phyloP scores from a whole-genome alignment of 768 basidiomycete genomes.

The Russula earlei region DNA sequence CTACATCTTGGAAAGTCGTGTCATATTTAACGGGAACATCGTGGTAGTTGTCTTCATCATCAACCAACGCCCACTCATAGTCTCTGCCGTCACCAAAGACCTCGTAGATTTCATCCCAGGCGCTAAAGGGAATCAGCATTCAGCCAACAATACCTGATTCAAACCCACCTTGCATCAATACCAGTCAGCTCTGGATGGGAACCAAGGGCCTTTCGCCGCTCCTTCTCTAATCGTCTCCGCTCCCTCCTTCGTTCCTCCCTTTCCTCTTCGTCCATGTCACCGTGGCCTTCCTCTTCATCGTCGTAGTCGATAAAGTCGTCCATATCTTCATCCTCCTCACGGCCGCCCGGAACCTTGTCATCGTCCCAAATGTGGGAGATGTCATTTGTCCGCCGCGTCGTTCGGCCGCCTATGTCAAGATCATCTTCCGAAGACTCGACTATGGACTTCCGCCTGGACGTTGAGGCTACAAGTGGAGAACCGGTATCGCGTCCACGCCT shows the following conservation, averaged over 20 bases:
- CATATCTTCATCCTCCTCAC: constrained; percentile 55
- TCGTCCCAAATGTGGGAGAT: constrained; percentile 84
- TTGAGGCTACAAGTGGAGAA: constrained; percentile 55
- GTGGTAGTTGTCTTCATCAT: constrained; percentile 52
- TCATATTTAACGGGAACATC: constrained; percentile 57
- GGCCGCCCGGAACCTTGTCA: constrained; percentile 38
- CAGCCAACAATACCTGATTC: background rate
- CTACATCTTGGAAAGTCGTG: constrained; percentile 79
- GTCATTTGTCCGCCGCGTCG: constrained; percentile 43
- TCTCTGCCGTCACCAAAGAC: constrained; percentile 96
- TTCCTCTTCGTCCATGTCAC: constrained; percentile 62
- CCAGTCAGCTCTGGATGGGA: constrained; percentile 64
- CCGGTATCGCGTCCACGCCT: constrained; percentile 68
- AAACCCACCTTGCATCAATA: constrained; percentile 75
- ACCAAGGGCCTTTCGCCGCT: constrained; percentile 57
- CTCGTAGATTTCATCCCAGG: constrained; percentile 92
- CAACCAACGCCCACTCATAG: constrained; percentile 88
- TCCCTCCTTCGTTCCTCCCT: constrained; percentile 67
- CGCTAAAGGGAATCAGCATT: constrained; percentile 36
- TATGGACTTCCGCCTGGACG: constrained; percentile 47
- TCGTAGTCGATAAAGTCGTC: constrained; percentile 76
- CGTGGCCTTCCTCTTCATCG: constrained; percentile 47
- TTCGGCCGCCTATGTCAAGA: constrained; percentile 45
- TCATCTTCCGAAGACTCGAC: constrained; percentile 76
- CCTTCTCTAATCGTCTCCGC: constrained; percentile 52